Evolutionary conservation across 176 grass and related monocot genomes (phyloP).

Genomic region (Oryza brachyantha): DNA sequence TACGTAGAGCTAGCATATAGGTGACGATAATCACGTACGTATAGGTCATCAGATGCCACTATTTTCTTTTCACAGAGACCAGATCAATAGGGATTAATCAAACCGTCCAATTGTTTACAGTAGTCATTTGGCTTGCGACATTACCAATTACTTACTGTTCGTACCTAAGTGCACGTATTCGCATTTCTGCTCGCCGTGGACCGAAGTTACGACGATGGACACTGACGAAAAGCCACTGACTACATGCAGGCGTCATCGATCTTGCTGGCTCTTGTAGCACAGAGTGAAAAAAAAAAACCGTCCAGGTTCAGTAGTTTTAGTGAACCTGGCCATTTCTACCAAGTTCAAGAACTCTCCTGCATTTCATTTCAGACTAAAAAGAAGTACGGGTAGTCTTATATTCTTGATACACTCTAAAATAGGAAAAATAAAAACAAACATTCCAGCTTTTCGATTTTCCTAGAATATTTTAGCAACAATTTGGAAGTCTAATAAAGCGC

Average conservation of each 20-base stretch:
- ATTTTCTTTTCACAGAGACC: not conserved
- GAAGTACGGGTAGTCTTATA: not conserved
- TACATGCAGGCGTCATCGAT: not conserved
- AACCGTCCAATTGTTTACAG: not conserved
- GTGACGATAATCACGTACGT: not conserved
- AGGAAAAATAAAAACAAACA: not conserved
- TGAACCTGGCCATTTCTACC: not conserved
- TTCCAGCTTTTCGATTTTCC: not conserved
- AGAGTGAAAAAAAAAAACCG: not conserved
- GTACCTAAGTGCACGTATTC: not conserved
- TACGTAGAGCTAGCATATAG: not conserved
- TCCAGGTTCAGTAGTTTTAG: not conserved
- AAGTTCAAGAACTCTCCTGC: not conserved
- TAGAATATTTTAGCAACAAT: not conserved
- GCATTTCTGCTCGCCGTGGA: not conserved
- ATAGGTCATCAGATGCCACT: not conserved
- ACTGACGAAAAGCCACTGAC: not conserved
- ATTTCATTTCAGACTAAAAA: not conserved
- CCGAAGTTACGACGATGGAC: not conserved
- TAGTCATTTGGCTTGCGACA: conserved; percentile 3
- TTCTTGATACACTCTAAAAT: not conserved
- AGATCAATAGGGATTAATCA: not conserved
- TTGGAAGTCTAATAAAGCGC: not conserved
- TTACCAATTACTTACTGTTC: not conserved
- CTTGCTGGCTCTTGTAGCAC: not conserved